Evolutionary conservation across 352 stramenopile species (phyloP).

Genomic region (Elongisporangium undulatum): DNA sequence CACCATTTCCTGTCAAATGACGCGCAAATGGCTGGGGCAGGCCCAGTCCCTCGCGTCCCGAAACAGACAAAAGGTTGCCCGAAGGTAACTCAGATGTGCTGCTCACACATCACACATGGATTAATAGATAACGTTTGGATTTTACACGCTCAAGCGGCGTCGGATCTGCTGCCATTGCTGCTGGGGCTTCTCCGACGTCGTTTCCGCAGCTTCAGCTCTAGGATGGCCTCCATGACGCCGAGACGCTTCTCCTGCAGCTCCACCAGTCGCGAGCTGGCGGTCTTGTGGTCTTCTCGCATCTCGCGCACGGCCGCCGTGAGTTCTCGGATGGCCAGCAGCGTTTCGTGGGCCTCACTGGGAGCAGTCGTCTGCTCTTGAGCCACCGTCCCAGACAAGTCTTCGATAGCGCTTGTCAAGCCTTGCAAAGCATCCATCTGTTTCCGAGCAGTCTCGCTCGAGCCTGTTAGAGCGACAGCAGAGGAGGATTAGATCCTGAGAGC

Average conservation of each 20-base stretch:
- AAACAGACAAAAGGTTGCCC: background rate
- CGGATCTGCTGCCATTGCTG: background rate
- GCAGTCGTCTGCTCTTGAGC: slow-evolving; percentile 44
- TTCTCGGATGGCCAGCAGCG: slow-evolving; percentile 19
- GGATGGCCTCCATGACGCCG: slow-evolving; percentile 53
- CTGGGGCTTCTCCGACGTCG: background rate
- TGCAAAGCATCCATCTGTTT: slow-evolving; percentile 9
- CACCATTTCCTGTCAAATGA: slow-evolving; percentile 31
- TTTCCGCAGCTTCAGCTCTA: slow-evolving; percentile 58
- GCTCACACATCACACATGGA: background rate
- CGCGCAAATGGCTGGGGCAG: background rate
- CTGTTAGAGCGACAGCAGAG: slow-evolving; percentile 6
- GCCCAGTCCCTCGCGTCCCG: background rate
- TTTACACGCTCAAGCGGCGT: background rate
- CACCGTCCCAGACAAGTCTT: slow-evolving; percentile 47
- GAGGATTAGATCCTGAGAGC: background rate
- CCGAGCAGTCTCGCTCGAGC: slow-evolving; percentile 27
- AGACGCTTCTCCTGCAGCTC: slow-evolving; percentile 62
- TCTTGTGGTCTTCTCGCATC: slow-evolving; percentile 39
- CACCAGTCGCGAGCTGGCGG: slow-evolving; percentile 37
- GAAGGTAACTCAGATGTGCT: background rate
- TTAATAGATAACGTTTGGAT: background rate
- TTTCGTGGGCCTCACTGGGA: slow-evolving; percentile 17
- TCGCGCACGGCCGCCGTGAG: slow-evolving; percentile 46
- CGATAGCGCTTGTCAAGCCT: slow-evolving; percentile 46